Conservation (phyloP, 495 filamentous ascomycete species). For the Hyaloscypha hepaticicola region DNA sequence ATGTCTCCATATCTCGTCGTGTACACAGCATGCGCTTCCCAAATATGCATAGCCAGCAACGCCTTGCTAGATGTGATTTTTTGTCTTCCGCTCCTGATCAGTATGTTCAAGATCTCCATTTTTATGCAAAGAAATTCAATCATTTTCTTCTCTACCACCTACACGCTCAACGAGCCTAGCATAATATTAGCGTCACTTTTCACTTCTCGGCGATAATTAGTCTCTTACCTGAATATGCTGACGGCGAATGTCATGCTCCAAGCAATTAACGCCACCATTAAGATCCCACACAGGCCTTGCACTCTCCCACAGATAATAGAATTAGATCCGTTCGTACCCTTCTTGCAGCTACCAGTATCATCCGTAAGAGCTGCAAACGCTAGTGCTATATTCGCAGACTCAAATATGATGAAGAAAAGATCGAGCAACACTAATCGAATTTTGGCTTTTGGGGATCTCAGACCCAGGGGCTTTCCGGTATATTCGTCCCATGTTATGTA, state of each 20-base stretch:
- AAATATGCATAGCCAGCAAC: not conserved
- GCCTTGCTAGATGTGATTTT: not conserved
- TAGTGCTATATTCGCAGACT: constrained; percentile 84
- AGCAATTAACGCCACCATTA: constrained; percentile 78
- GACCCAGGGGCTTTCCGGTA: constrained; percentile 84
- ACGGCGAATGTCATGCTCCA: constrained; percentile 91
- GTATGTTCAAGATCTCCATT: not conserved
- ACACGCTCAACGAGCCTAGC: constrained; percentile 69
- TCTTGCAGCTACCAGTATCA: constrained; percentile 60
- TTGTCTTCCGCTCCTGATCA: not conserved
- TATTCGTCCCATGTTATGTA: constrained; percentile 98
- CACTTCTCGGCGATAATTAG: not conserved
- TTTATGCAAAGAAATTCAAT: constrained; percentile 7
- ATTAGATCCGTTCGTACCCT: constrained; percentile 41
- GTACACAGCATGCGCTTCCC: not conserved
- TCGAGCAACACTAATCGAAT: constrained; percentile 86
- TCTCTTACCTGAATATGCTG: constrained; percentile 73
- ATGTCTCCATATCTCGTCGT: not conserved
- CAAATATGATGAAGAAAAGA: constrained; percentile 94
- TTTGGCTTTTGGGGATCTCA: constrained; percentile 80
- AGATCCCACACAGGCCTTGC: constrained; percentile 73
- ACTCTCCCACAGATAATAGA: constrained; percentile 63
- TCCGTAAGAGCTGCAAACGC: constrained; percentile 83
- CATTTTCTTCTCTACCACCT: constrained; percentile 49
- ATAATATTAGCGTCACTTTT: not conserved